Evolutionary conservation across 2,329 filamentous ascomycete genomes (phyloP).

Genomic region (Zasmidium citrigriseum): DNA sequence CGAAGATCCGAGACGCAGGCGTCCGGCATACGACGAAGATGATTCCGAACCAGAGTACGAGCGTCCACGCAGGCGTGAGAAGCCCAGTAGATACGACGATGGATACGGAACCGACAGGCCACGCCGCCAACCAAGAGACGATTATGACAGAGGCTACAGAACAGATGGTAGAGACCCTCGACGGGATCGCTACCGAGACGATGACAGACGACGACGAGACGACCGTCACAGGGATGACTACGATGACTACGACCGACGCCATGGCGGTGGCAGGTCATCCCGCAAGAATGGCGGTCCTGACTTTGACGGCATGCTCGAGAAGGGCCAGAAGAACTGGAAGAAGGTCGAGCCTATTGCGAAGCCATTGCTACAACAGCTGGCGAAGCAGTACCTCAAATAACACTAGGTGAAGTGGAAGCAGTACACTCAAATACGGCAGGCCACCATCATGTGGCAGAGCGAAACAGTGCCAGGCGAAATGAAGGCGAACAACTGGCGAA

Average conservation of each 20-base stretch:
- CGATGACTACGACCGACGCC: slow-evolving; percentile 22
- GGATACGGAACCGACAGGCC: slow-evolving; percentile 33
- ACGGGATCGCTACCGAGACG: slow-evolving; percentile 24
- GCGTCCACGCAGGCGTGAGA: slow-evolving; percentile 20
- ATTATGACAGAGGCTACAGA: slow-evolving; percentile 25
- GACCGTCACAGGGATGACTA: slow-evolving; percentile 19
- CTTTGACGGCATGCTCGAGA: slow-evolving; percentile 27
- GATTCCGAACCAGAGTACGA: slow-evolving; percentile 24
- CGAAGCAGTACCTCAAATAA: slow-evolving; percentile 31
- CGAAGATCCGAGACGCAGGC: slow-evolving; percentile 6
- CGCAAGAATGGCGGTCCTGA: slow-evolving; percentile 20
- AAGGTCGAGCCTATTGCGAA: slow-evolving; percentile 34
- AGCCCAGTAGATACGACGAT: slow-evolving; percentile 24
- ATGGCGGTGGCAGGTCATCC: slow-evolving; percentile 9
- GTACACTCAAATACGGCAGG: background rate
- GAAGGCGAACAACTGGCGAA: background rate
- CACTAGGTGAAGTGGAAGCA: slow-evolving; percentile 3
- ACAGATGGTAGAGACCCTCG: slow-evolving; percentile 30
- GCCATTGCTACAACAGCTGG: slow-evolving; percentile 30
- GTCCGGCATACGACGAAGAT: slow-evolving; percentile 14
- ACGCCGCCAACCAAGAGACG: slow-evolving; percentile 23
- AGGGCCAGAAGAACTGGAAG: slow-evolving; percentile 34
- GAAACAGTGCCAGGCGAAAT: background rate
- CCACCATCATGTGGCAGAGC: background rate
- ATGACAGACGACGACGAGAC: slow-evolving; percentile 16